Evolutionary conservation across 1,284 basidiomycete genomes (phyloP).

Genomic region (Exobasidium cylindrosporum): DNA sequence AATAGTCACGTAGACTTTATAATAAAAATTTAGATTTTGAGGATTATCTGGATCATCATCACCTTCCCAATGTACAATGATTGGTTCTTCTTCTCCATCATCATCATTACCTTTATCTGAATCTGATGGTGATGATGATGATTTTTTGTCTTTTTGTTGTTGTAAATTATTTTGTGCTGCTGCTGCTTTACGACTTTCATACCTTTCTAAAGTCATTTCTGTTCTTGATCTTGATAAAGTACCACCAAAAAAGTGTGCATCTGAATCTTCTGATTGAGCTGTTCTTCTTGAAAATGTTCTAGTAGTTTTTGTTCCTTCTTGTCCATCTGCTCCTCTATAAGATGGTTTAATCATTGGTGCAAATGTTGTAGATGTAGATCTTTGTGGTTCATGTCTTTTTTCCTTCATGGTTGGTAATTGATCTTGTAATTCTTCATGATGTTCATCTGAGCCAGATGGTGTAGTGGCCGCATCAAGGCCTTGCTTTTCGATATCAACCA

Average conservation of each 20-base stretch:
- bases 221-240: slow-evolving; percentile 27
- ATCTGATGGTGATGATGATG: too few species aligned
- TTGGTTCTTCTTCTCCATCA: slow-evolving; percentile 24
- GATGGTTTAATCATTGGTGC: neutral
- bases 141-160: too few species aligned
- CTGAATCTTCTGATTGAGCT: slow-evolving; percentile 18
- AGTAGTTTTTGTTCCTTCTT: slow-evolving; percentile 9
- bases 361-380: neutral
- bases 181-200: slow-evolving; percentile 29
- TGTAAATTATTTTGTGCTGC: too few species aligned
- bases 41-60: slow-evolving; percentile 41
- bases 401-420: neutral
- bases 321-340: neutral
- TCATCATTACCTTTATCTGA: neutral
- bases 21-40: slow-evolving; percentile 64
- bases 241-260: slow-evolving; percentile 35
- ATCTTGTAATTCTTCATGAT: neutral
- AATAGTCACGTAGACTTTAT: slow-evolving; percentile 67
- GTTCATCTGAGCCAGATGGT: neutral
- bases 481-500: slow-evolving; percentile 6
- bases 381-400: neutral
- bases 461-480: slow-evolving; percentile 1
- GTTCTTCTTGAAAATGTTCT: slow-evolving; percentile 38
- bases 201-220: slow-evolving; percentile 34
- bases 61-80: slow-evolving; percentile 52